Evolutionary conservation across 2,329 filamentous ascomycete species (phyloP).

Genomic region (Fusarium duplospermum): DNA sequence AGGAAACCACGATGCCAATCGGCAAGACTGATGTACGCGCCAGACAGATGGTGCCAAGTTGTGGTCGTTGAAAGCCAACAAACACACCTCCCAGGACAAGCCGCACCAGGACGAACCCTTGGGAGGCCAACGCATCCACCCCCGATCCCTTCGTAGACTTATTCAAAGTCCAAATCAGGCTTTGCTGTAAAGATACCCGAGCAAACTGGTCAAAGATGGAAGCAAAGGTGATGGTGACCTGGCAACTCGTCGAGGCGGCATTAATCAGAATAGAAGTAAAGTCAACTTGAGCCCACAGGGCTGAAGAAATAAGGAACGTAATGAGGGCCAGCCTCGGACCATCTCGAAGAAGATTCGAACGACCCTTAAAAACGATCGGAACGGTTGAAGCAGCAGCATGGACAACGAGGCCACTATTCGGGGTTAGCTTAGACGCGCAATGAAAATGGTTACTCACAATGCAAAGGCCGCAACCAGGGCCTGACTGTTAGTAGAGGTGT

Average conservation of each 20-base stretch:
- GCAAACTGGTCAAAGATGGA: slow-evolving; percentile 68
- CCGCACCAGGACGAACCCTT: slow-evolving; percentile 59
- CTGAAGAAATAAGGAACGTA: slow-evolving; percentile 62
- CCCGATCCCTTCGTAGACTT: slow-evolving; percentile 51
- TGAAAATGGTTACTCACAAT: slow-evolving; percentile 56
- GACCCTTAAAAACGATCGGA: slow-evolving; percentile 59
- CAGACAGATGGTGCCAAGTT: slow-evolving; percentile 65
- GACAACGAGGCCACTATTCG: slow-evolving; percentile 62
- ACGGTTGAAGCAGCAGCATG: slow-evolving; percentile 62
- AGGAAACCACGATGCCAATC: slow-evolving; percentile 58
- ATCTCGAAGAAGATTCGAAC: slow-evolving; percentile 64
- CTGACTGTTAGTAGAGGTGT: slow-evolving; percentile 57
- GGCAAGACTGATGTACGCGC: slow-evolving; percentile 58
- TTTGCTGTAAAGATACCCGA: slow-evolving; percentile 65
- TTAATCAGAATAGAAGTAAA: slow-evolving; percentile 64
- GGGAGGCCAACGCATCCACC: slow-evolving; percentile 54
- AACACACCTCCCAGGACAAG: slow-evolving; percentile 66
- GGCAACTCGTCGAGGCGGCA: slow-evolving; percentile 59
- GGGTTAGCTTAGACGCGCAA: slow-evolving; percentile 41
- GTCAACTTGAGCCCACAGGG: slow-evolving; percentile 65
- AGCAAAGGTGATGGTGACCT: slow-evolving; percentile 63
- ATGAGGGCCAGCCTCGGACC: slow-evolving; percentile 74
- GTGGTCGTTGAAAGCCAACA: slow-evolving; percentile 64
- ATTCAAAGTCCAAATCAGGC: slow-evolving; percentile 63
- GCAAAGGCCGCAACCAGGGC: slow-evolving; percentile 65